A percentile compares a stretch with the other conserved stretches of the same genome.
Conservation (phyloP, 2,329 filamentous ascomycete species). For the Trichoderma hamatum region DNA sequence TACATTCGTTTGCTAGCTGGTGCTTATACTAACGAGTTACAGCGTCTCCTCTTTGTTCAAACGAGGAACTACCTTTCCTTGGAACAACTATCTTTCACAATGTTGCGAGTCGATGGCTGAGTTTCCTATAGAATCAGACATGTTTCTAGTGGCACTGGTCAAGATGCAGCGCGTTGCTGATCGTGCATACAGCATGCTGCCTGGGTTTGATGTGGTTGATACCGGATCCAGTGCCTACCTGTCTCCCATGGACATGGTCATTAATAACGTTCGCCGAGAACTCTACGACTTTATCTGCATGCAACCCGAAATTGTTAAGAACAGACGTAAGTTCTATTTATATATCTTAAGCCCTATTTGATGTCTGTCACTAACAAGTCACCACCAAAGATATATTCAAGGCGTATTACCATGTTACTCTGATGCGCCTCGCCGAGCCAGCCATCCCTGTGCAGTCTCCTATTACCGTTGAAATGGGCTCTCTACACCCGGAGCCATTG, state of each 20-base stretch:
- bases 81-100: slow-evolving; percentile 39
- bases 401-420: slow-evolving; percentile 39
- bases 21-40: background rate
- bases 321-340: slow-evolving; percentile 28
- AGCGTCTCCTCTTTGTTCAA: slow-evolving; percentile 39
- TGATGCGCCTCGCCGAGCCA: slow-evolving; percentile 46
- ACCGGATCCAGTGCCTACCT: slow-evolving; percentile 29
- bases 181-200: slow-evolving; percentile 36
- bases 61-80: slow-evolving; percentile 38
- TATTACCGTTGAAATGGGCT: slow-evolving; percentile 18
- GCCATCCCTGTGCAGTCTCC: slow-evolving; percentile 38
- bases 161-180: slow-evolving; percentile 41
- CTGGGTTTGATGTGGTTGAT: slow-evolving; percentile 29
- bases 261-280: slow-evolving; percentile 40
- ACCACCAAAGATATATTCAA: slow-evolving; percentile 38
- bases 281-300: slow-evolving; percentile 36
- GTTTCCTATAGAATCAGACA: slow-evolving; percentile 40
- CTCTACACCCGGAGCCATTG: slow-evolving; percentile 30
- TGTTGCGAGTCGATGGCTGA: slow-evolving; percentile 41
- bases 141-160: slow-evolving; percentile 39
- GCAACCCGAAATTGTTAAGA: slow-evolving; percentile 32
- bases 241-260: slow-evolving; percentile 40
- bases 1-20: background rate
- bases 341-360: no score
- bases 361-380: background rate